Base-by-base conservation (phyloP, 2,329 filamentous ascomycete genomes). In the Fusarium zealandicum region DNA sequence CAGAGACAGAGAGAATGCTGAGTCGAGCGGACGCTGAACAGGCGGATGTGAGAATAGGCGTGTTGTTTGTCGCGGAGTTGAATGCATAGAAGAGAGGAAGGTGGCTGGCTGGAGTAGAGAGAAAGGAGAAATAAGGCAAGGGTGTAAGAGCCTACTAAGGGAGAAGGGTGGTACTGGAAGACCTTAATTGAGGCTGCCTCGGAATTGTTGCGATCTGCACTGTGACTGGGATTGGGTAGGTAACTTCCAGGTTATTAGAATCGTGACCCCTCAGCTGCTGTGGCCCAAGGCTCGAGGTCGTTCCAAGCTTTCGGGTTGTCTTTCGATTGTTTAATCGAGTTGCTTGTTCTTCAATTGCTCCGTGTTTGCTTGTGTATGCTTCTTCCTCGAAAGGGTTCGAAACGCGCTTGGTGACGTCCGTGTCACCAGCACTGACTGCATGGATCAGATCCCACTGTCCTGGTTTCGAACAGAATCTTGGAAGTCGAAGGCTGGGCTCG, bases 101-200 rank as follows among this genome's bases (percentile, higher is more conserved):
- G n/a, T 20, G 20, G 28, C 37, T 13, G 28, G 39, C 18, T 33
- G 28, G 28, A 31, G 28, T 12, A 31, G 13, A 31, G 28, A 31
- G 47, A 18, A 39, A 45, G 32, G 44, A 59, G 22, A 32, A 35
- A 48, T 27, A 43, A 25, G 20, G 20, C 20, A 20, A 20, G 41
- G 33, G 32, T 17, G 18, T 32, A 40, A 9, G 35, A 31, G n/a
- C 20, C 16, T 36, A 10, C 31, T 27, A 27, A 54, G 52, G 38
- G 41, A 41, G 32, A 40, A 50, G 59, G 54, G 17, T 32, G 27
- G 44, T 40, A n/a, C n/a, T n/a, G n/a, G n/a, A 48, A 59, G 58
- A 62, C 61, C 36, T 40, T 37, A 52, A 41, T 63, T 63, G 59
- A 61, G 59, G 54, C 45, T 59, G 59, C 54, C 50, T 58, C 56